A percentile compares a stretch with the other conserved stretches of the same genome.
These are phyloP conservation scores for Tothia fuscella DNA, from an alignment of 2,329 filamentous ascomycete species.

Conservation along the genomic window DNA sequence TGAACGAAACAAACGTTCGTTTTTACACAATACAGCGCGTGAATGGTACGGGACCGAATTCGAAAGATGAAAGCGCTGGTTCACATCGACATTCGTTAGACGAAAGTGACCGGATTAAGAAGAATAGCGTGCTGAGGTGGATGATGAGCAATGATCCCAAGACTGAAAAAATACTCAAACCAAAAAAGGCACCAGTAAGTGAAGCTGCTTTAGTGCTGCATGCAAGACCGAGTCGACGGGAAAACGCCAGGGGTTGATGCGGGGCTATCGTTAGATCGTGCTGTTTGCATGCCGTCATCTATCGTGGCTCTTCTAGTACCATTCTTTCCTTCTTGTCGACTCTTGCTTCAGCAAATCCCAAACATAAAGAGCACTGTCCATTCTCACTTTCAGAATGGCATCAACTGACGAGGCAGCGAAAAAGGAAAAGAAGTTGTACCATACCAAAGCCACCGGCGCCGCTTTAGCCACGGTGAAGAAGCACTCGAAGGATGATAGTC, in stretches of 20 bases:
- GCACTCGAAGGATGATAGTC: slow-evolving; percentile 55
- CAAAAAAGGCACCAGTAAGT: no score
- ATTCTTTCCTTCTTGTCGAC: no score
- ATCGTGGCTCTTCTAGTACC: no score
- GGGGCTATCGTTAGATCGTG: no score
- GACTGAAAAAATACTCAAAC: no score
- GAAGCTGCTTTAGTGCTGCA: no score
- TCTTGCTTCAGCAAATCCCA: no score
- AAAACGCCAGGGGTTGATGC: no score
- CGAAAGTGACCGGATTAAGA: slow-evolving; percentile 69
- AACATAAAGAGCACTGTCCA: not conserved
- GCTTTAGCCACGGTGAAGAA: slow-evolving; percentile 58
- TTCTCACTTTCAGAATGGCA: not conserved
- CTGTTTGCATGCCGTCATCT: no score
- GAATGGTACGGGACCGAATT: slow-evolving; percentile 64
- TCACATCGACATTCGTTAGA: slow-evolving; percentile 64
- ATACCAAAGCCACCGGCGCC: slow-evolving; percentile 59
- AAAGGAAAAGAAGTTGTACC: slow-evolving; percentile 47
- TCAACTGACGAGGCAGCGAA: slow-evolving; percentile 1
- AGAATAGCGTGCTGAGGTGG: slow-evolving; percentile 61
- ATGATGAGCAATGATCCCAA: slow-evolving; percentile 36
- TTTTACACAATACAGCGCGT: slow-evolving; percentile 64
- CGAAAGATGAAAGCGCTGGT: slow-evolving; percentile 56
- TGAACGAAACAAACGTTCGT: slow-evolving; percentile 10
- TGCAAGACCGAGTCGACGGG: no score